A percentile compares a stretch with the other conserved stretches of the same genome.
Conservation (phyloP, 441 rosid genomes). For the Euphorbia corollata region DNA sequence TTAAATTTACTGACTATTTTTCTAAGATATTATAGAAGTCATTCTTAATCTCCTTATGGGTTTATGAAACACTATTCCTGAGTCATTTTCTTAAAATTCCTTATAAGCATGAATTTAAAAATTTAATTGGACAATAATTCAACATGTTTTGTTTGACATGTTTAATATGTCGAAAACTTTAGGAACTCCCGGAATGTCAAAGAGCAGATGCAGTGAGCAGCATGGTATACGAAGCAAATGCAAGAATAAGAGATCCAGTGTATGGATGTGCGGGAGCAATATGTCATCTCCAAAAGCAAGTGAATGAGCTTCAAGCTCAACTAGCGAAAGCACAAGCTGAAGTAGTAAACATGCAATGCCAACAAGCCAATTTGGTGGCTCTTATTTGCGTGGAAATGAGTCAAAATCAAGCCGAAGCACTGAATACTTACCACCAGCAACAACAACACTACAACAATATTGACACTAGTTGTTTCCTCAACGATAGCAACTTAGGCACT, state of each 20-base stretch:
- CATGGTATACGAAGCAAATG: conserved; percentile 62
- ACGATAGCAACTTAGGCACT: conserved; percentile 31
- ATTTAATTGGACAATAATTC: too few relatives aligned
- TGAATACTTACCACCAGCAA: conserved; percentile 20
- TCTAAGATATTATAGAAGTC: not conserved
- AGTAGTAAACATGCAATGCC: conserved; percentile 42
- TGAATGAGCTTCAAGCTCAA: conserved; percentile 50
- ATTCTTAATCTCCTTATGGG: not conserved
- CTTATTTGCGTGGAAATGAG: conserved; percentile 45
- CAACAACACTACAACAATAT: not conserved
- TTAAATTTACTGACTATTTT: not conserved
- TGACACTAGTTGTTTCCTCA: conserved; percentile 37
- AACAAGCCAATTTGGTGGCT: conserved; percentile 39
- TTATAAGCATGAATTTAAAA: too few relatives aligned
- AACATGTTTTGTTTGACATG: too few relatives aligned
- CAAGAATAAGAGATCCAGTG: conserved; percentile 58
- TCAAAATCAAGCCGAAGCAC: conserved; percentile 23
- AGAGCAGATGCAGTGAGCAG: conserved; percentile 65
- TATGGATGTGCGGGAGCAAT: conserved; percentile 60
- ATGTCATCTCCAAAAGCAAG: conserved; percentile 51
- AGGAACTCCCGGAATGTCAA: conserved; percentile 56
- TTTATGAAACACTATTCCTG: not conserved
- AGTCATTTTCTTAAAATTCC: too few relatives aligned
- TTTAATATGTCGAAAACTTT: not conserved
- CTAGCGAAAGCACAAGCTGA: conserved; percentile 59